Evolutionary conservation across 23 red algal species (phyloP).

Genomic region (Gracilaria domingensis): DNA sequence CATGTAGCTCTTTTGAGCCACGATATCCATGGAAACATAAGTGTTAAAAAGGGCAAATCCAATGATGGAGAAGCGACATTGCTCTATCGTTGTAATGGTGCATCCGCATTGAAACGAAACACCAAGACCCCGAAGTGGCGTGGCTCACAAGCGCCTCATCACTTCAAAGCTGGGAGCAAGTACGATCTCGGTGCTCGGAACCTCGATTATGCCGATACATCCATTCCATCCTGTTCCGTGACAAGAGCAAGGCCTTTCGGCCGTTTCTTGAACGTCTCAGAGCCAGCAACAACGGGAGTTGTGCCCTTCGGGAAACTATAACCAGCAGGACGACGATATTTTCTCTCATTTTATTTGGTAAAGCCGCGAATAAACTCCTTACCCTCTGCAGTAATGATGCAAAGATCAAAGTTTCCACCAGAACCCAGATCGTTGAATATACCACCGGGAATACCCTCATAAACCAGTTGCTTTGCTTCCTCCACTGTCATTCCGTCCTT

Average conservation of each 20-base stretch:
- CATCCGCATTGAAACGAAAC: background rate
- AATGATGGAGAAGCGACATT: background rate
- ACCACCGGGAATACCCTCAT: slow-evolving; percentile 93
- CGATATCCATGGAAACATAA: background rate
- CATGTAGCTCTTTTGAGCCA: background rate
- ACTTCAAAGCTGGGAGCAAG: background rate
- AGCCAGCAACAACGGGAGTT: slow-evolving; percentile 74
- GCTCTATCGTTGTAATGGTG: background rate
- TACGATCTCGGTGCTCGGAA: background rate
- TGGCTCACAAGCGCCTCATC: background rate
- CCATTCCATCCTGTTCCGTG: slow-evolving; percentile 57
- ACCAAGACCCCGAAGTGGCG: background rate
- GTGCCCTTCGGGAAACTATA: slow-evolving; percentile 86
- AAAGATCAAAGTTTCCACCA: slow-evolving; percentile 97
- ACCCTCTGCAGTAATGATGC: slow-evolving; percentile 86
- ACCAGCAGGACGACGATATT: slow-evolving; percentile 86
- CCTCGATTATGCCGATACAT: slow-evolving; percentile 52
- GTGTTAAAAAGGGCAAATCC: background rate
- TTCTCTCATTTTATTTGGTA: slow-evolving; percentile 88
- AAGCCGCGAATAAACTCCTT: slow-evolving; percentile 89
- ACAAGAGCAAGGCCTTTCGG: slow-evolving; percentile 66
- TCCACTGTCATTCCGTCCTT: slow-evolving; percentile 89
- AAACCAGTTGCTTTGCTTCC: slow-evolving; percentile 90
- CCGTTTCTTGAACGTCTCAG: slow-evolving; percentile 52
- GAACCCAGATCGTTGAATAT: slow-evolving; percentile 99